Evolutionary conservation across 1,284 basidiomycete species (phyloP).

Genomic region (Papiliotrema terrestris): DNA sequence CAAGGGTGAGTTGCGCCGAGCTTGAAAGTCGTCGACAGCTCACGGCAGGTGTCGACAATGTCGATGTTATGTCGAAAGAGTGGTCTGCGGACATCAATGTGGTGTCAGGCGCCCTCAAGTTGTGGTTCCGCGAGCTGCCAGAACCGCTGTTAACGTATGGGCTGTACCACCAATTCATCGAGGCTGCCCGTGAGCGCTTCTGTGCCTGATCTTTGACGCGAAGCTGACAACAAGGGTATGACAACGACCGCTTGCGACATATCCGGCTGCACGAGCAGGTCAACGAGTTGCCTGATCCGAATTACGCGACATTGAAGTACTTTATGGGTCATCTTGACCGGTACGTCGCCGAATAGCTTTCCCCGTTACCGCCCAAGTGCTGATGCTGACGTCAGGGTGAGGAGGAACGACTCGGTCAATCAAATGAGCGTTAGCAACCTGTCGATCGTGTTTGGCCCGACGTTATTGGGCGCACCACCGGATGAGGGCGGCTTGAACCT

Average conservation of each 20-base stretch:
- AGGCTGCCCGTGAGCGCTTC: constrained; percentile 76
- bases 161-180: constrained; percentile 87
- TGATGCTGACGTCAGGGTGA: constrained; percentile 58
- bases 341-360: constrained; percentile 56
- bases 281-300: constrained; percentile 95
- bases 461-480: constrained; percentile 68
- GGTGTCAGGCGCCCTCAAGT: constrained; percentile 85
- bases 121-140: constrained; percentile 95
- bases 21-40: no score
- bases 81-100: constrained; percentile 95
- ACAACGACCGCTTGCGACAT: constrained; percentile 88
- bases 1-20: constrained; percentile 68
- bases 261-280: constrained; percentile 94
- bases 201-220: background rate
- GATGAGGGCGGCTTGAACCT: constrained; percentile 52
- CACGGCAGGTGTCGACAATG: constrained; percentile 69
- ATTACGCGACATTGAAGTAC: constrained; percentile 95
- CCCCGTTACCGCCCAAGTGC: background rate
- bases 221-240: constrained; percentile 61
- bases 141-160: constrained; percentile 84
- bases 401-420: constrained; percentile 70
- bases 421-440: constrained; percentile 93
- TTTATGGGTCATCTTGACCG: constrained; percentile 90
- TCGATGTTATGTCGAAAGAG: constrained; percentile 81
- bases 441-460: constrained; percentile 96